Conservation (phyloP, 441 rosid species). For the Eruca vesicaria region DNA sequence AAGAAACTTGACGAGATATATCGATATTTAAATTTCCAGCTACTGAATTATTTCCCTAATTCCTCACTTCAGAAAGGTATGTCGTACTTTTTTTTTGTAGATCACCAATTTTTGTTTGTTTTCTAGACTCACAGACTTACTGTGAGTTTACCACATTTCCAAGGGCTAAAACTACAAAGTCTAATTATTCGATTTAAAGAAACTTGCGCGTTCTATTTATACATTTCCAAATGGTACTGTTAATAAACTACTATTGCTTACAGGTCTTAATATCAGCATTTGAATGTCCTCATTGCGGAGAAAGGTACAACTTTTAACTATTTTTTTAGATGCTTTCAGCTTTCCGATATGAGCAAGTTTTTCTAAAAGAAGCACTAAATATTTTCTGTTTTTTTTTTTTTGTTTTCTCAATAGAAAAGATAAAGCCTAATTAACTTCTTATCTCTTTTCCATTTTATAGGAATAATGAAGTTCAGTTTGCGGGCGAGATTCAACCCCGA, state of each 20-base stretch:
- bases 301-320: too few relatives aligned
- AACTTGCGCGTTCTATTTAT: not conserved
- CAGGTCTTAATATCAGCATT: conserved; percentile 94
- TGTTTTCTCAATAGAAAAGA: not conserved
- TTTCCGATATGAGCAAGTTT: not conserved
- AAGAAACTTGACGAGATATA: not conserved
- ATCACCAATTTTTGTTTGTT: not conserved
- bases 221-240: not conserved
- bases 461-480: conserved; percentile 98
- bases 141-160: not conserved
- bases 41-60: conserved; percentile 52
- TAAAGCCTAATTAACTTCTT: not conserved
- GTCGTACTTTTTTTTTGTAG: not conserved
- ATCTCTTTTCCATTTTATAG: conserved; percentile 31
- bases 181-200: not conserved
- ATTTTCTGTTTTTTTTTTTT: not conserved
- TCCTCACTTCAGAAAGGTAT: conserved; percentile 90
- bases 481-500: conserved; percentile 42
- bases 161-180: not conserved
- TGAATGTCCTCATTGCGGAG: conserved; percentile 86
- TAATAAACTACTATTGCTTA: conserved; percentile 1
- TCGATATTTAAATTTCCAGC: not conserved
- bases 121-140: not conserved
- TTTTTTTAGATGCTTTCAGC: too few relatives aligned
- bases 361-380: not conserved